These are phyloP conservation scores for Pisolithus thermaeus DNA, from an alignment of 1,284 basidiomycete species.

Conservation along the genomic window DNA sequence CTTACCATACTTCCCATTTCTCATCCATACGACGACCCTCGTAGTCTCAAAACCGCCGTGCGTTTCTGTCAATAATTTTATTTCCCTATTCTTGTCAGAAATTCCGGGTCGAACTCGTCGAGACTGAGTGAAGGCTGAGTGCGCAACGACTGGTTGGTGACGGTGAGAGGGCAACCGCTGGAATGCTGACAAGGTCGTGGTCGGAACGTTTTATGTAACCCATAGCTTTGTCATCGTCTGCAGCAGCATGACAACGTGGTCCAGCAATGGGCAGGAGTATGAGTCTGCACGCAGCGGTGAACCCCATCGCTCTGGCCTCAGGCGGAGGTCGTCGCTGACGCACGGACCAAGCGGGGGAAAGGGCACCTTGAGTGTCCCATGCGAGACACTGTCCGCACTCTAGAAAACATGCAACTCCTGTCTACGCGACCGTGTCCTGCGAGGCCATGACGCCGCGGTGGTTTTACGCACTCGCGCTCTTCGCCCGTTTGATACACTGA, in stretches of 20 bases:
- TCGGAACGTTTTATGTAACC: slow-evolving; percentile 30
- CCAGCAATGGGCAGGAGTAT: too few relatives aligned
- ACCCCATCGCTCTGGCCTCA: too few relatives aligned
- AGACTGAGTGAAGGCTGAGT: background rate
- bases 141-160: slow-evolving; percentile 12
- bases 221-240: slow-evolving; percentile 28
- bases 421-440: too few relatives aligned
- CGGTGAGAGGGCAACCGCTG: slow-evolving; percentile 28
- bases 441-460: too few relatives aligned
- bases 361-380: too few relatives aligned
- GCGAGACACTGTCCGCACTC: too few relatives aligned
- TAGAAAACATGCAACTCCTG: too few relatives aligned
- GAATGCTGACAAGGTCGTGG: slow-evolving; percentile 29
- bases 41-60: background rate
- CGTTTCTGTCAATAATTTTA: background rate
- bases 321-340: too few relatives aligned
- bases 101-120: background rate
- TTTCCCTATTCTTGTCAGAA: background rate
- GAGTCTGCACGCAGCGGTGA: too few relatives aligned
- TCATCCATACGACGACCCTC: background rate
- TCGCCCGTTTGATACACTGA: too few relatives aligned
- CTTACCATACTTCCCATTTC: background rate
- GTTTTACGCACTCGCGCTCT: too few relatives aligned
- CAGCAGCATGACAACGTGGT: background rate
- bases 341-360: too few relatives aligned